A percentile compares a stretch with the other conserved stretches of the same genome.
phyloP scores from a whole-genome alignment of 106 monocot genomes.

The Apostasia shenzhenica region DNA sequence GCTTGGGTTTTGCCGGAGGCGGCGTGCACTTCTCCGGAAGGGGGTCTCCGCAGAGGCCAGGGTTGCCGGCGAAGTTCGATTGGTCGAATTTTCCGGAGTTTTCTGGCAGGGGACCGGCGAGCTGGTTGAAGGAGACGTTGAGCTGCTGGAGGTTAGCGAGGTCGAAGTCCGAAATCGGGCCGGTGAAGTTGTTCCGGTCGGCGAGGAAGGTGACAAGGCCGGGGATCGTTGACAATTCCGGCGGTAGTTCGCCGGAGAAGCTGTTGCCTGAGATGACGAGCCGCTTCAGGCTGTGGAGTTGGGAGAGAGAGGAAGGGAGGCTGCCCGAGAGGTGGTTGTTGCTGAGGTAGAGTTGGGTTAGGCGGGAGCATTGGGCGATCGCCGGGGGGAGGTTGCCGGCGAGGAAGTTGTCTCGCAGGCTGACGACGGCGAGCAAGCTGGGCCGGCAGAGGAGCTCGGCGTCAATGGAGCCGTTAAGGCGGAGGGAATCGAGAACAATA shows the following conservation, averaged over 20 bases:
- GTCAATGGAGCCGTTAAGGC: slow-evolving; percentile 21
- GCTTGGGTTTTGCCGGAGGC: not conserved
- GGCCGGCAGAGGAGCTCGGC: slow-evolving; percentile 13
- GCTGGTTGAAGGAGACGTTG: slow-evolving; percentile 21
- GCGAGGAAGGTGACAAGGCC: slow-evolving; percentile 18
- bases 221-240: slow-evolving; percentile 10
- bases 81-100: slow-evolving; percentile 2
- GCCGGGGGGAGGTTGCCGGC: slow-evolving; percentile 10
- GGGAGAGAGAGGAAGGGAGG: slow-evolving; percentile 19
- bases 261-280: slow-evolving; percentile 25
- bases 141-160: slow-evolving; percentile 9
- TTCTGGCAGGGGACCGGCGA: slow-evolving; percentile 15
- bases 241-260: slow-evolving; percentile 33
- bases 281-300: slow-evolving; percentile 15
- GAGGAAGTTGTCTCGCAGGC: slow-evolving; percentile 14
- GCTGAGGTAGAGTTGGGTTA: slow-evolving; percentile 18
- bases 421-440: slow-evolving; percentile 3
- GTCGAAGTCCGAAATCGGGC: slow-evolving; percentile 16
- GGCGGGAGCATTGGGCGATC: slow-evolving; percentile 19
- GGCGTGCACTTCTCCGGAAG: slow-evolving; percentile 4
- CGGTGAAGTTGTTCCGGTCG: slow-evolving; percentile 17
- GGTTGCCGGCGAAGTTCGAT: slow-evolving; percentile 10
- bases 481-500: slow-evolving; percentile 3
- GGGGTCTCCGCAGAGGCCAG: slow-evolving; percentile 24
- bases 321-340: slow-evolving; percentile 25